Evolutionary conservation across 176 grass and related monocot species (phyloP), one percentile per base, ranked within the genome.

Genomic region (Hyparrhenia diplandra): DNA sequence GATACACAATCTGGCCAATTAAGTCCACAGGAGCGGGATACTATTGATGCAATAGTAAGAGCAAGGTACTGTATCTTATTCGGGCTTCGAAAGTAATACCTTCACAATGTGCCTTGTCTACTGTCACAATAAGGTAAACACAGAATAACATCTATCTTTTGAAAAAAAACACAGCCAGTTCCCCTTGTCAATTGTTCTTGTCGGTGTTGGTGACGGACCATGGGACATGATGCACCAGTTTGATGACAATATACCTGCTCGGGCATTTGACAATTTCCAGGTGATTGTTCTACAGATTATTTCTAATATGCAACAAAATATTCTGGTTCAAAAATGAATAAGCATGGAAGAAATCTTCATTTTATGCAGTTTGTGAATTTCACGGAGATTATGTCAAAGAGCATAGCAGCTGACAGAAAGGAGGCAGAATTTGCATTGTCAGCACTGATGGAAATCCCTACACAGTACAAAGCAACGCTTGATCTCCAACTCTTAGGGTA

Each of bases 191-290:
- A 98, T 98, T 84, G 96, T 98, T 77, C 84, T 98, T 78, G 96
- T 98, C 23, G 92, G 96, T 64, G 96, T 98, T 74, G 96, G 96
- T 82, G 96, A 98, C 73, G 96, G 96, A 63, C 96, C 96, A 29
- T 98, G 96, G 96, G 96, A 98, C 52, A 98, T 98, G 92, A 98
- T 98, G 96, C 96, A 73, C 64, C 82, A 95, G 76, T 98, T 98
- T 86, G 96, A 98, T 59, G 96, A 98, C 64, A 98, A 98, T 67
- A 98, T 98, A 86, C 96, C 96, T 54, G 75, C 88, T 57, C 96
- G 96, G 31, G 86, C 96, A 73, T 98, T 98, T 68, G 96, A 98
- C 76, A 98, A 98, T 79, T 98, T 98, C 81, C 96, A 98, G 90
- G 96, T 98, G 65, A 82, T 49, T 29, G 6, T 40, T 51, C 25